Evolutionary conservation across 257 asterid species (phyloP), one percentile per base, ranked within the genome.

Genomic region (Primulina tabacum): DNA sequence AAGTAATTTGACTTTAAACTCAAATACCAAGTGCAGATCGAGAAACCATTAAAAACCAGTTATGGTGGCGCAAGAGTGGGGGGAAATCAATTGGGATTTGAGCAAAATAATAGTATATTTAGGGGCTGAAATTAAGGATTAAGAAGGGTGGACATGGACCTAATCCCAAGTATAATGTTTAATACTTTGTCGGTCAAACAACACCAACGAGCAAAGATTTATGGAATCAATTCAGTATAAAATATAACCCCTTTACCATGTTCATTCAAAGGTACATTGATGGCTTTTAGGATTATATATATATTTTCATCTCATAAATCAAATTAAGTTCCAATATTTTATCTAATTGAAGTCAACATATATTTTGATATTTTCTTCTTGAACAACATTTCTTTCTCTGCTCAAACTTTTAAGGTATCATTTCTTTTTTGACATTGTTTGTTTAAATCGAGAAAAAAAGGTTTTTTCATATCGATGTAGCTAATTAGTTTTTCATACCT

Each of bases 41-140:
- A 72, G 75, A 76, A 81, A 75, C 73, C 66, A 80, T 53, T 14
- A 72, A 71, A 80, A 74, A 73, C 82, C 88, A 61, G 65, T 56
- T 60, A 26, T 78, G 69, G 79, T 76, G 95, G 83, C 89, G 95
- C 62, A 83, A 69, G 82, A 77, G 55, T 35, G 89, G 87, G 77
- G 77, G 7, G 60, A 74, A 32, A 75, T 81, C 65, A 61, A 8
- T 74, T 10, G 73, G 79, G 73, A 63, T 73, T 84, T 58, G 89
- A 79, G 88, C 78, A 63, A 35, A 9, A 5, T 40, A 70, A 50
- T 60, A 12, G 12, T 32, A 5, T 60, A 56, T 65, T 62, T 64
- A 59, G 64, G 68, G 24, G 20, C 35, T 61, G 61, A 72, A 72
- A 75, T 73, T 69, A 78, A 76, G 80, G 81, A 66, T 70, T 40